A percentile compares a stretch with the other conserved stretches of the same genome.
Evolutionary conservation across 768 basidiomycete species (phyloP).

Genomic region (Lentinula boryana): DNA sequence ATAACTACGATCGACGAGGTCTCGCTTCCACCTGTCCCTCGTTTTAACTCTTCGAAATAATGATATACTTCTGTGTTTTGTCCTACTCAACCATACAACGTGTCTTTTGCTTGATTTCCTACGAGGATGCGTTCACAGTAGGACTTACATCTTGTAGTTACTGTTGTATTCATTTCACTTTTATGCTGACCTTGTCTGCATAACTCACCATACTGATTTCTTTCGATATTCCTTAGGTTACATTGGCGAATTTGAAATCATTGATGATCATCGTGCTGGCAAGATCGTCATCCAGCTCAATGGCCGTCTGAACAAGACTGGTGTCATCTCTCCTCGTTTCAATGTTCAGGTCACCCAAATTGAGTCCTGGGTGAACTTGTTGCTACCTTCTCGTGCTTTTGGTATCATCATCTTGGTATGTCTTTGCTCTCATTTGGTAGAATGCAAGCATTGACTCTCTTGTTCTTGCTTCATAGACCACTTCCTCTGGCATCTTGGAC

Average conservation of each 20-base stretch:
- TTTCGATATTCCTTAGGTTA: conserved; percentile 53
- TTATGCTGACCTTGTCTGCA: conserved; percentile 10
- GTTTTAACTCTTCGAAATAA: conserved; percentile 86
- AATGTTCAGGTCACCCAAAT: conserved; percentile 92
- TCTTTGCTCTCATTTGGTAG: conserved; percentile 8
- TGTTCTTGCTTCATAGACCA: conserved; percentile 54
- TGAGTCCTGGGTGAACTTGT: conserved; percentile 93
- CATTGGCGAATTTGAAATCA: conserved; percentile 97
- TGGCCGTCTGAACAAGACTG: conserved; percentile 98
- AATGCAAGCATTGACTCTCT: neutral
- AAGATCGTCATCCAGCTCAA: conserved; percentile 99
- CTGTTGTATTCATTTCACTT: conserved; percentile 4
- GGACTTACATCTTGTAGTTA: conserved; percentile 37
- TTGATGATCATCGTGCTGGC: conserved; percentile 97
- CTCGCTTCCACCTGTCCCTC: conserved; percentile 53
- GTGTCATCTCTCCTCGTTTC: conserved; percentile 99
- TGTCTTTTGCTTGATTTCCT: conserved; percentile 22
- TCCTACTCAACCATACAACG: conserved; percentile 57
- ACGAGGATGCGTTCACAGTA: conserved; percentile 51
- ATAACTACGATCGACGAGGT: conserved; percentile 82
- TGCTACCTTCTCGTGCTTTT: conserved; percentile 94
- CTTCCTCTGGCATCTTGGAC: conserved; percentile 96
- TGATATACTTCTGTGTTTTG: conserved; percentile 20
- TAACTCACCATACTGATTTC: conserved; percentile 9
- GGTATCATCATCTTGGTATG: conserved; percentile 91